A percentile compares a stretch with the other conserved stretches of the same genome.
phyloP scores from a whole-genome alignment of 2,329 filamentous ascomycete species.

The Sclerotinia trifoliorum region DNA sequence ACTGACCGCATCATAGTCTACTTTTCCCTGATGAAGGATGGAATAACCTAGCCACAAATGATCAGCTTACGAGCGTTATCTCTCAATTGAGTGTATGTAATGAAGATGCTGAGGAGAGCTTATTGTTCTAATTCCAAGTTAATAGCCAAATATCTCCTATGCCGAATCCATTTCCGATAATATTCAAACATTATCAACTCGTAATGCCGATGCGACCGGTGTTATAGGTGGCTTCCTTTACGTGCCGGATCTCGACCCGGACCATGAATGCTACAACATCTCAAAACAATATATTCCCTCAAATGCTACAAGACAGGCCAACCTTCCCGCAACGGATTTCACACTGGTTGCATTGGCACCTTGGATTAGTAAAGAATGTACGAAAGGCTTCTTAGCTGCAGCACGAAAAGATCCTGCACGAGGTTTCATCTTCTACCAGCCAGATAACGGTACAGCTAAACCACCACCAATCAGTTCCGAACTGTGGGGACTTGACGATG shows the following conservation, averaged over 20 bases:
- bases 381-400: slow-evolving; percentile 66
- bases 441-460: slow-evolving; percentile 53
- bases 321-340: slow-evolving; percentile 69
- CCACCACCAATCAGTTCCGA: slow-evolving; percentile 65
- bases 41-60: slow-evolving; percentile 27
- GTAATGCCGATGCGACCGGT: slow-evolving; percentile 58
- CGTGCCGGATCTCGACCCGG: slow-evolving; percentile 65
- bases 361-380: slow-evolving; percentile 76
- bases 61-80: slow-evolving; percentile 27
- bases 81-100: slow-evolving; percentile 34
- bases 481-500: slow-evolving; percentile 70
- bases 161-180: slow-evolving; percentile 49
- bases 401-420: slow-evolving; percentile 59
- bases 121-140: neutral
- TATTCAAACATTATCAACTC: slow-evolving; percentile 74
- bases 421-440: slow-evolving; percentile 63
- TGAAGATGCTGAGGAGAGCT: neutral
- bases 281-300: slow-evolving; percentile 66
- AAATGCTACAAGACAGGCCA: slow-evolving; percentile 70
- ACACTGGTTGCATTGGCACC: slow-evolving; percentile 80
- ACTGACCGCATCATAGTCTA: slow-evolving; percentile 32
- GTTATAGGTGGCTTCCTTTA: slow-evolving; percentile 79
- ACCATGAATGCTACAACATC: slow-evolving; percentile 61
- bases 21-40: slow-evolving; percentile 38
- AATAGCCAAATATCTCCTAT: slow-evolving; percentile 38